Evolutionary conservation across 106 monocot genomes (phyloP), one percentile per base, ranked within the genome.

Genomic region (Xerophyta viscosa): DNA sequence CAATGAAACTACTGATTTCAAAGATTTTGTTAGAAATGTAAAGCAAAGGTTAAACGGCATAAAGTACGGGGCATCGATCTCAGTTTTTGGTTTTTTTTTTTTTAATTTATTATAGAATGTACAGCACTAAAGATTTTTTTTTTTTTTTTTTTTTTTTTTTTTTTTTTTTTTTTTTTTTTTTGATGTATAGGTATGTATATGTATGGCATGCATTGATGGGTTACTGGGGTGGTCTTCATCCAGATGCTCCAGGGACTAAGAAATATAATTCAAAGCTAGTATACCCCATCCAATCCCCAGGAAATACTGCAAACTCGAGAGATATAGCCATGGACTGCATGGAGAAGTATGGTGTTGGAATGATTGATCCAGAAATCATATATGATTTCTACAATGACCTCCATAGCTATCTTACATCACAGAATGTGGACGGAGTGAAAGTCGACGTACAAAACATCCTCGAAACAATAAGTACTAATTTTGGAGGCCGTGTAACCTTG

Each of bases 121-220:
- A n/a, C n/a, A n/a, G n/a, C n/a, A 24, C 3, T 41, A 39, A 37
- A n/a, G n/a, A n/a, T n/a, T n/a, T n/a, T n/a, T n/a, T n/a, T n/a
- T n/a, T n/a, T n/a, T n/a, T n/a, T n/a, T n/a, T n/a, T n/a, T n/a
- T n/a, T n/a, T n/a, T n/a, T n/a, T n/a, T n/a, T n/a, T n/a, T n/a
- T n/a, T n/a, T n/a, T n/a, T n/a, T n/a, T n/a, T n/a, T n/a, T n/a
- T n/a, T n/a, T n/a, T n/a, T n/a, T n/a, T n/a, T n/a, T 57, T 39
- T 18, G 31, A 14, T 11, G 28, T 50, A 27, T 29, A 72, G 72
- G 65, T 69, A 63, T 29, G 65, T 76, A 41, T 76, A 70, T 54
- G 65, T 61, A 22, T 76, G 76, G 76, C 76, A 76, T 50, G 77
- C 77, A 1, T 36, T 77, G 10, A 66, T 71, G 71, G 77, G 77